Percentiles rank a stretch among this genome's conserved stretches.
phyloP scores from a whole-genome alignment of 169 alveolate species.

The Plasmodium sp. region DNA sequence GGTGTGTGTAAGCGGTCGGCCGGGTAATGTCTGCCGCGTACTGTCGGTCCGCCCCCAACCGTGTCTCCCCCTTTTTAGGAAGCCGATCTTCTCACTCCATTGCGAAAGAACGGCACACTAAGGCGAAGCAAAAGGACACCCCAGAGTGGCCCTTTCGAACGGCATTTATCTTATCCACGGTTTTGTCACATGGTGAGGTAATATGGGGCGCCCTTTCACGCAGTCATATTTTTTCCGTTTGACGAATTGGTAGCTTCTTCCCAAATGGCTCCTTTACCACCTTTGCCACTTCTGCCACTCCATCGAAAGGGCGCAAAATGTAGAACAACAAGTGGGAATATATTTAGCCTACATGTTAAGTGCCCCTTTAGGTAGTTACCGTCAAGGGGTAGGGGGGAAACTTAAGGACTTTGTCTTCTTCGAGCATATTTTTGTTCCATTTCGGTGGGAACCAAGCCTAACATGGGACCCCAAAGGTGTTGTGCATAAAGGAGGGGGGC shows the following conservation, averaged over 20 bases:
- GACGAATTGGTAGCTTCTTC: neutral
- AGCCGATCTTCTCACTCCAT: neutral
- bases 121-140: neutral
- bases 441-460: neutral
- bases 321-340: neutral
- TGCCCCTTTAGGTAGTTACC: neutral
- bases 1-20: neutral
- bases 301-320: neutral
- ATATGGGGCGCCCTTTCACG: neutral
- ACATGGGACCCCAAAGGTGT: neutral
- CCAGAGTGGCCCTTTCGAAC: neutral
- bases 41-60: neutral
- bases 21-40: neutral
- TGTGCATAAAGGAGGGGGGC: neutral
- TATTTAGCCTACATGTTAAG: neutral
- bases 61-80: neutral
- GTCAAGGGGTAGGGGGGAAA: neutral
- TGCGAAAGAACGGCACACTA: neutral
- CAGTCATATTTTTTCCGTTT: neutral
- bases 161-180: neutral
- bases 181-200: neutral
- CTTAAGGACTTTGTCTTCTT: neutral
- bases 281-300: neutral
- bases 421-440: neutral
- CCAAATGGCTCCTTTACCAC: neutral